phyloP scores from a whole-genome alignment of 768 basidiomycete species.

The Boletus vinaceobasis region DNA sequence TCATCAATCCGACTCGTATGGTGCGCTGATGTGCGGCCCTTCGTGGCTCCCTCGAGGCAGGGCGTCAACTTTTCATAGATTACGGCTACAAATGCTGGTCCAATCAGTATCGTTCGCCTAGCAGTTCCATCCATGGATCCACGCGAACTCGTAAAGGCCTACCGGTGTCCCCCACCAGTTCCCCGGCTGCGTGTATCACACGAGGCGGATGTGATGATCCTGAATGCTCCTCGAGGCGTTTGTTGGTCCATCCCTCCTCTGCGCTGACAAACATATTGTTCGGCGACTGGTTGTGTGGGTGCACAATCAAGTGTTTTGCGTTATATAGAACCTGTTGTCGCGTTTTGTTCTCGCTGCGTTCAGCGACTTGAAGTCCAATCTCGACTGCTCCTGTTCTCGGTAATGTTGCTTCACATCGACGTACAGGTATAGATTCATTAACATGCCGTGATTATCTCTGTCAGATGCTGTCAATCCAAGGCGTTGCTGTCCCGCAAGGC shows the following conservation, averaged over 20 bases:
- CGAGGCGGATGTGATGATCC: conserved; percentile 10
- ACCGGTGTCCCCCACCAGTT: background rate
- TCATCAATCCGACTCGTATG: background rate
- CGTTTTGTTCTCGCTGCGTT: background rate
- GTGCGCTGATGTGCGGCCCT: background rate
- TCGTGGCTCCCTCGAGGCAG: conserved; percentile 12
- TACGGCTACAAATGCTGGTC: background rate
- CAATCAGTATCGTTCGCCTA: conserved; percentile 2
- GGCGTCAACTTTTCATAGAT: background rate
- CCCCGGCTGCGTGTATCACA: conserved; percentile 17
- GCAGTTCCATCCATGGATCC: background rate
- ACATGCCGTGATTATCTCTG: background rate
- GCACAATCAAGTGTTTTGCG: background rate
- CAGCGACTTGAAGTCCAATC: background rate
- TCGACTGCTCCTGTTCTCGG: background rate
- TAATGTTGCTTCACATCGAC: background rate
- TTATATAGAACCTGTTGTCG: background rate
- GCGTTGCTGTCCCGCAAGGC: background rate
- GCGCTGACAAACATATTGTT: background rate
- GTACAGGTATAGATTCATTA: background rate
- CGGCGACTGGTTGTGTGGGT: conserved; percentile 6
- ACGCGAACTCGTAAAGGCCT: background rate
- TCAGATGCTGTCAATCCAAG: conserved; percentile 15
- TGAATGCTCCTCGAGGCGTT: conserved; percentile 11
- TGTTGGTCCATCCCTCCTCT: conserved; percentile 3